phyloP scores from a whole-genome alignment of 345 rosid species.

The Brassica rapa region DNA sequence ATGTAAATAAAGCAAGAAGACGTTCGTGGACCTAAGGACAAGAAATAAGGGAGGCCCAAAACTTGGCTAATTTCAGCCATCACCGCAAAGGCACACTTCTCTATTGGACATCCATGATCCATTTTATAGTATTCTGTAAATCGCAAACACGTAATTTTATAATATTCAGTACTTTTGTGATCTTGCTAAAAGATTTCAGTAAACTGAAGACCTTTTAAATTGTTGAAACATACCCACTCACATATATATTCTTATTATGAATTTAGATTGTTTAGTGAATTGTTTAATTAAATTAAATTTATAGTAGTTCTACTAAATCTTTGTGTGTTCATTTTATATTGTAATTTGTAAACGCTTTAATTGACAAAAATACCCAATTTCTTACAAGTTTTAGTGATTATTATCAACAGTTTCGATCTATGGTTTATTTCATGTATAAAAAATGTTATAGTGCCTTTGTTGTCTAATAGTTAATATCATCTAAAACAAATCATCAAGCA shows the following conservation, averaged over 20 bases:
- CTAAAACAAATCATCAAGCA: background rate
- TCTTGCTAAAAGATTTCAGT: background rate
- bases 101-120: background rate
- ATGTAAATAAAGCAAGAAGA: slow-evolving; percentile 11
- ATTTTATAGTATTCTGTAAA: background rate
- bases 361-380: background rate
- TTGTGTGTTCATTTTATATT: background rate
- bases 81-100: slow-evolving; percentile 20
- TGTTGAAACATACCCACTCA: background rate
- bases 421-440: background rate
- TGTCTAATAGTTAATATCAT: background rate
- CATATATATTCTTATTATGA: background rate
- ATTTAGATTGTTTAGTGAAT: background rate
- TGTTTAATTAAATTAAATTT: background rate
- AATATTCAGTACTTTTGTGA: background rate
- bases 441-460: background rate
- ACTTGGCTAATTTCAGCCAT: slow-evolving; percentile 24
- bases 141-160: background rate
- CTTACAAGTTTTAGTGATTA: background rate
- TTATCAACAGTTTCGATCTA: background rate
- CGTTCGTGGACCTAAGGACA: slow-evolving; percentile 15
- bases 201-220: background rate
- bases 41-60: slow-evolving; percentile 16
- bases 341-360: background rate
- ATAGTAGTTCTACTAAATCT: background rate